phyloP scores from a whole-genome alignment of 2,329 filamentous ascomycete genomes.

The Ilyonectria robusta region DNA sequence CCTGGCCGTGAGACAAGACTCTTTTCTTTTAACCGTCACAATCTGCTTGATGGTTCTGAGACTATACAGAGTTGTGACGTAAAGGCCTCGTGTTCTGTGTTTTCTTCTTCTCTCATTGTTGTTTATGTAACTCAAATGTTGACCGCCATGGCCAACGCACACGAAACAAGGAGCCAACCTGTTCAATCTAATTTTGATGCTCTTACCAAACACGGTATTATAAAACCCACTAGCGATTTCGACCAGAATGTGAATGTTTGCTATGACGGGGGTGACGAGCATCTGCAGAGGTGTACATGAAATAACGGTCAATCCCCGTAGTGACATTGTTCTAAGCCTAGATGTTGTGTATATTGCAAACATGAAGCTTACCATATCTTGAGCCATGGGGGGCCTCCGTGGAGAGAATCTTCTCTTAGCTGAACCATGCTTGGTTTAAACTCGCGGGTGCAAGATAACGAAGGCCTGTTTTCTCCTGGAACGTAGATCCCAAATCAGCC shows the following conservation, averaged over 20 bases:
- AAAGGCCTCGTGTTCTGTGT: conserved; percentile 33
- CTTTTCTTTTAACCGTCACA: conserved; percentile 30
- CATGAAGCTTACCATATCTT: no score
- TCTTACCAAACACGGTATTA: background rate
- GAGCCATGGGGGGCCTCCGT: no score
- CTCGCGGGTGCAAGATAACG: no score
- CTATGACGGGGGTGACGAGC: background rate
- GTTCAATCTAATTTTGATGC: conserved; percentile 22
- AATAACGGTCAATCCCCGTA: no score
- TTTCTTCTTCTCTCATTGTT: conserved; percentile 30
- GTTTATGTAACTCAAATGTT: conserved; percentile 33
- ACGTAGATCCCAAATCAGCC: background rate
- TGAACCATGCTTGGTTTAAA: background rate
- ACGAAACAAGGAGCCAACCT: conserved; percentile 20
- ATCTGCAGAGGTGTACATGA: no score
- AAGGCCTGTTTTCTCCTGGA: background rate
- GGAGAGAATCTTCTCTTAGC: no score
- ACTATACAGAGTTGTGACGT: conserved; percentile 45
- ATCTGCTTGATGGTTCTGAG: conserved; percentile 42
- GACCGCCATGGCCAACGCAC: conserved; percentile 22
- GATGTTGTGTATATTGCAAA: no score
- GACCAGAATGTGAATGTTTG: background rate
- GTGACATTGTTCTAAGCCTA: no score
- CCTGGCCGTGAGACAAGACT: conserved; percentile 46
- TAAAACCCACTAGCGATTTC: background rate